phyloP scores from a whole-genome alignment of 306 rosid genomes.

The Bauhinia variegata region DNA sequence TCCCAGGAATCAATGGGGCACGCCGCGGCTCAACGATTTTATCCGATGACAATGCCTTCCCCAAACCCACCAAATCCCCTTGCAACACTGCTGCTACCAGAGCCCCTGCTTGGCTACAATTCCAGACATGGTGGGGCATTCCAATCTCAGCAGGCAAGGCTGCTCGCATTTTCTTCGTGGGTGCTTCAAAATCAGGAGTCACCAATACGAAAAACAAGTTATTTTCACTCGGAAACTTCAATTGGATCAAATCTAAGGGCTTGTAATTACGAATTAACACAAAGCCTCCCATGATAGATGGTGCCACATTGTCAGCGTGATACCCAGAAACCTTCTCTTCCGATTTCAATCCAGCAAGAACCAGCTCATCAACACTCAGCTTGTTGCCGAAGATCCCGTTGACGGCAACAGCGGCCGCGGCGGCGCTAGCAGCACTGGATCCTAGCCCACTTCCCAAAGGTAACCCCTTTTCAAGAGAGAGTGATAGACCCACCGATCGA shows the following conservation, averaged over 20 bases:
- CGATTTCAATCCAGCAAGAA: constrained; percentile 67
- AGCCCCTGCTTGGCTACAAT: constrained; percentile 84
- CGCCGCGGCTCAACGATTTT: constrained; percentile 86
- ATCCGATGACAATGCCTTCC: constrained; percentile 75
- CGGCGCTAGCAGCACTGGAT: constrained; percentile 92
- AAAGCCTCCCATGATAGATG: constrained; percentile 93
- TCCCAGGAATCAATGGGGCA: constrained; percentile 86
- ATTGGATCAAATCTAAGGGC: constrained; percentile 65
- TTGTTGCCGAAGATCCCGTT: constrained; percentile 71
- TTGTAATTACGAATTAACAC: constrained; percentile 65
- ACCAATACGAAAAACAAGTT: constrained; percentile 69
- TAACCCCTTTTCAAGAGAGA: constrained; percentile 78
- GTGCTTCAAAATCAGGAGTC: constrained; percentile 85
- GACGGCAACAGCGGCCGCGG: constrained; percentile 85
- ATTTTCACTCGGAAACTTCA: constrained; percentile 59
- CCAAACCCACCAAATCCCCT: constrained; percentile 62
- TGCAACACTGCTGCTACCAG: constrained; percentile 76
- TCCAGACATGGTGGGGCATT: constrained; percentile 89
- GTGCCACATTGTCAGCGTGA: constrained; percentile 90
- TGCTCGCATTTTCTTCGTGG: constrained; percentile 83
- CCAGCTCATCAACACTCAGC: constrained; percentile 60
- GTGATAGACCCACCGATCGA: constrained; percentile 77
- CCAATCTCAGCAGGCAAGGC: constrained; percentile 72
- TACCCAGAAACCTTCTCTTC: constrained; percentile 91
- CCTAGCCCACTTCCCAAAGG: constrained; percentile 89